Percentiles rank a stretch among this genome's conserved stretches.
Evolutionary conservation across 2,329 filamentous ascomycete species (phyloP).

Genomic region (Geosmithia putterillii): DNA sequence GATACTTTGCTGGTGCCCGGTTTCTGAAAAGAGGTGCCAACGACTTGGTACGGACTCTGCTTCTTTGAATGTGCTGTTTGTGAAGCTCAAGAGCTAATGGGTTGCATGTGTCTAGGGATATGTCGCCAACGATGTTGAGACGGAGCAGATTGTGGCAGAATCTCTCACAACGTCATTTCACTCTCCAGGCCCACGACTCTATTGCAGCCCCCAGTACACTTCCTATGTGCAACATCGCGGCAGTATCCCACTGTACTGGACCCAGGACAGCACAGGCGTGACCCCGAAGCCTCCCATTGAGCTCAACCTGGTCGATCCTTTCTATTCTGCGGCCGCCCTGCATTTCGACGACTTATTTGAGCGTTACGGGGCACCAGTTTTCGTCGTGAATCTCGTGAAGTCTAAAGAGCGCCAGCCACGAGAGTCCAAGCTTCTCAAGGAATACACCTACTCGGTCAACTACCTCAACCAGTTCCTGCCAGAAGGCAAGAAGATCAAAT

Average conservation of each 20-base stretch:
- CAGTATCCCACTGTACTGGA: conserved; percentile 95
- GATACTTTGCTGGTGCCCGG: conserved; percentile 86
- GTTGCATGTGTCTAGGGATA: conserved; percentile 46
- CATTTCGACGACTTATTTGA: conserved; percentile 94
- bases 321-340: conserved; percentile 82
- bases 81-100: background rate
- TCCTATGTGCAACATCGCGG: conserved; percentile 95
- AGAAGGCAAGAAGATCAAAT: conserved; percentile 70
- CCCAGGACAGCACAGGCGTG: conserved; percentile 88
- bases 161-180: conserved; percentile 93
- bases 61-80: background rate
- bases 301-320: conserved; percentile 88
- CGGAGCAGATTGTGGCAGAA: conserved; percentile 95
- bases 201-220: conserved; percentile 82
- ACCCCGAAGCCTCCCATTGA: conserved; percentile 95
- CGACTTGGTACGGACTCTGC: conserved; percentile 43
- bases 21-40: conserved; percentile 94
- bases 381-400: conserved; percentile 86
- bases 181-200: conserved; percentile 72
- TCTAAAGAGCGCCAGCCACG: conserved; percentile 75
- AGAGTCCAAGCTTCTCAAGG: conserved; percentile 79
- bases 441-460: conserved; percentile 76
- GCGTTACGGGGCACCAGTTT: conserved; percentile 84
- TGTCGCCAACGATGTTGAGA: conserved; percentile 97
- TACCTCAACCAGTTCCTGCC: conserved; percentile 95